Evolutionary conservation across 805 yeast species (phyloP), one percentile per base, ranked within the genome.

Genomic region (Kuraishia capsulata): DNA sequence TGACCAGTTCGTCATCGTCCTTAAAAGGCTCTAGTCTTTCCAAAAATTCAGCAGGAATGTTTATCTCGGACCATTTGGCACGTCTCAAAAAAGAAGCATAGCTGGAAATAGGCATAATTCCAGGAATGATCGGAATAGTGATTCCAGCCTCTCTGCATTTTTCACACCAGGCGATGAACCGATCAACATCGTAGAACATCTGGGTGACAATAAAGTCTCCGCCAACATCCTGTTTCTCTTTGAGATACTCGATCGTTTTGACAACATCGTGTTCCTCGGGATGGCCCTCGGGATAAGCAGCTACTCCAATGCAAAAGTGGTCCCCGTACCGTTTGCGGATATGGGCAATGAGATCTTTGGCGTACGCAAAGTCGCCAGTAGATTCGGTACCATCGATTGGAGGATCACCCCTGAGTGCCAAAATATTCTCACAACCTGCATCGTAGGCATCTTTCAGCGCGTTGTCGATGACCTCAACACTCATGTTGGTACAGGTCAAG

Each of bases 41-140:
- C 47, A 77, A 59, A 58, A 89, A 88, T 36, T 73, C 69, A 43
- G 72, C 70, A 3, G 98, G 98, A 42, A 92, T 71, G 30, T 71
- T 61, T 49, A 92, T 80, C 52, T 84, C 82, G 42, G 95, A 87
- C 98, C 98, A 92, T 39, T 78, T 78, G 16, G 96, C 96, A 57
- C 98, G 77, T 65, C 98, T 81, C 45, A 88, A 60, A 57, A 92
- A 92, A 3, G 96, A 78, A 20, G 94, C 83, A 61, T 90, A 89
- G 3, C 96, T 86, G n/a, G 95, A 79, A 42, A 92, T 89, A 18
- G 98, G 98, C 98, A 92, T 92, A 59, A 92, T 88, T 11, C 98
- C 98, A 1, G 98, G 98, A 42, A 92, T 81, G 47, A 92, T 84
- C 21, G 97, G 97, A 38, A 85, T 78, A 30, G 68, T 67, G 45